Percentiles rank a stretch among this genome's conserved stretches.
Evolutionary conservation across 2,329 filamentous ascomycete species (phyloP).

Genomic region (Pyricularia sp.): DNA sequence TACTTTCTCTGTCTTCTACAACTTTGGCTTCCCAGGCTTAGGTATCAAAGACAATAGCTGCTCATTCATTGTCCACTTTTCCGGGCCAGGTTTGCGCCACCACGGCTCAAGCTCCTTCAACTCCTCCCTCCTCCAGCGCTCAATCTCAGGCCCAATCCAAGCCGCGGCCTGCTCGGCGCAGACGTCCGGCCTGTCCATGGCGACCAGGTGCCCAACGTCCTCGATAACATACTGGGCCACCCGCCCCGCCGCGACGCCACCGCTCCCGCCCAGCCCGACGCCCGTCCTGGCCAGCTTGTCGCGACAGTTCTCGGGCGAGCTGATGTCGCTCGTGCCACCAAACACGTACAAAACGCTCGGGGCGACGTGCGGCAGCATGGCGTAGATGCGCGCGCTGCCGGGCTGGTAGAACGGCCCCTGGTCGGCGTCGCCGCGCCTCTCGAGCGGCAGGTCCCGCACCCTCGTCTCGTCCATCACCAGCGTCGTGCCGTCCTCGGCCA

Average conservation of each 20-base stretch:
- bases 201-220: constrained; percentile 63
- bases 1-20: neutral
- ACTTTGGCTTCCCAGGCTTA: neutral
- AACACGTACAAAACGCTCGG: constrained; percentile 59
- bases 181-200: constrained; percentile 61
- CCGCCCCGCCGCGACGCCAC: constrained; percentile 47
- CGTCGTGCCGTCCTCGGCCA: constrained; percentile 20
- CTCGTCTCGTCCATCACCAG: constrained; percentile 24
- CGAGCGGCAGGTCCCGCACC: constrained; percentile 32
- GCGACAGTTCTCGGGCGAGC: constrained; percentile 31
- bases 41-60: constrained; percentile 27
- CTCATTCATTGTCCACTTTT: constrained; percentile 44
- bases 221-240: constrained; percentile 55
- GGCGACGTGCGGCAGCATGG: constrained; percentile 44
- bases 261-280: constrained; percentile 51
- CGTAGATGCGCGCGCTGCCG: constrained; percentile 44
- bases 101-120: constrained; percentile 31
- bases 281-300: constrained; percentile 54
- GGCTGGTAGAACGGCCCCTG: constrained; percentile 51
- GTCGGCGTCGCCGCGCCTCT: constrained; percentile 19
- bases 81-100: constrained; percentile 35
- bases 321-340: constrained; percentile 46
- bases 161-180: constrained; percentile 47
- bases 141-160: constrained; percentile 46
- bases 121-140: constrained; percentile 44